phyloP scores from a whole-genome alignment of 2,329 filamentous ascomycete species.

The Xylariaceae sp. region DNA sequence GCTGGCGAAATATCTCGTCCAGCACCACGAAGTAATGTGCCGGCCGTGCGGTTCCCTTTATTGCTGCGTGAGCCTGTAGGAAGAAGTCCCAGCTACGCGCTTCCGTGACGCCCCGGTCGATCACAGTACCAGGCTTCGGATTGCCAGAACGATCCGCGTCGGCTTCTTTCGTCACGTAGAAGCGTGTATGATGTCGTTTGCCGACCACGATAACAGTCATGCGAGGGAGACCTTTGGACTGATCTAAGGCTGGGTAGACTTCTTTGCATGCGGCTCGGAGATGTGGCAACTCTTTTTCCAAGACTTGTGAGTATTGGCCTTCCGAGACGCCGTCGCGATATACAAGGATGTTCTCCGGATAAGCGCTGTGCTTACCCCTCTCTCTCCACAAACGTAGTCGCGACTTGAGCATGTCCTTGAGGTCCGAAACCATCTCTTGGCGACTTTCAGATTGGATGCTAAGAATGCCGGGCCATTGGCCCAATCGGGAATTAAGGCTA shows the following conservation, averaged over 20 bases:
- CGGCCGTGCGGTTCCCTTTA: slow-evolving; percentile 76
- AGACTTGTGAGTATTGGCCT: slow-evolving; percentile 68
- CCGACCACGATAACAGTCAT: slow-evolving; percentile 73
- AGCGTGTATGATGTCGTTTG: slow-evolving; percentile 78
- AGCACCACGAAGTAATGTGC: slow-evolving; percentile 72
- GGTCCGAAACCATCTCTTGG: slow-evolving; percentile 68
- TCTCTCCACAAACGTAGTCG: slow-evolving; percentile 65
- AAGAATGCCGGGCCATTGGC: slow-evolving; percentile 73
- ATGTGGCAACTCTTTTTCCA: slow-evolving; percentile 63
- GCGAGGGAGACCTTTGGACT: slow-evolving; percentile 59
- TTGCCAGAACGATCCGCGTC: slow-evolving; percentile 62
- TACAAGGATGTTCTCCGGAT: slow-evolving; percentile 72
- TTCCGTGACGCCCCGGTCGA: slow-evolving; percentile 74
- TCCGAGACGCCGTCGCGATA: slow-evolving; percentile 84
- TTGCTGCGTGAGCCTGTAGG: slow-evolving; percentile 71
- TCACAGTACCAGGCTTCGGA: slow-evolving; percentile 69
- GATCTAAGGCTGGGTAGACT: slow-evolving; percentile 56
- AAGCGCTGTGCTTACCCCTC: slow-evolving; percentile 47
- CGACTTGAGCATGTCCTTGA: slow-evolving; percentile 65
- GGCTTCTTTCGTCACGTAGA: slow-evolving; percentile 65
- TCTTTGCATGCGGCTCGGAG: slow-evolving; percentile 63
- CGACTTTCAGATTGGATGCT: slow-evolving; percentile 60
- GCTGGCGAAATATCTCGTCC: slow-evolving; percentile 63
- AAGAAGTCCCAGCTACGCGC: slow-evolving; percentile 74
- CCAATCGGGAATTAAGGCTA: slow-evolving; percentile 64